A percentile compares a stretch with the other conserved stretches of the same genome.
These are phyloP conservation scores for Candida odintsovae DNA, from an alignment of 805 yeast genomes.

Conservation along the genomic window DNA sequence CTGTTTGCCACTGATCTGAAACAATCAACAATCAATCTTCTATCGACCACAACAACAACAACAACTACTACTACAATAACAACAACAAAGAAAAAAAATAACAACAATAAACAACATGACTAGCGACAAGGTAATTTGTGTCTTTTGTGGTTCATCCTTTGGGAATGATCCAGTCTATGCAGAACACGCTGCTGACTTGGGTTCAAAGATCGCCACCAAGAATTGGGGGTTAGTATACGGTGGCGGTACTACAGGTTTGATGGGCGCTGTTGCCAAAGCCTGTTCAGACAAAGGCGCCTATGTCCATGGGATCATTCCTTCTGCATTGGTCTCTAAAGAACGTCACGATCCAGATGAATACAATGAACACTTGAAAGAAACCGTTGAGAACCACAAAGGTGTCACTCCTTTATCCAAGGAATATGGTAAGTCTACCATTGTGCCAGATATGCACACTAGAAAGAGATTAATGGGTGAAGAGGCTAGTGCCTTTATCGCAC, in stretches of 20 bases:
- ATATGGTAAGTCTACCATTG: constrained; percentile 77
- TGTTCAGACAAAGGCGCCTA: constrained; percentile 44
- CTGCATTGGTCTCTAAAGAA: constrained; percentile 71
- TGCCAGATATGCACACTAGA: constrained; percentile 85
- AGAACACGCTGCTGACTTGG: constrained; percentile 52
- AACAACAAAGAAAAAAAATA: too few species aligned
- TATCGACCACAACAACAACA: too few species aligned
- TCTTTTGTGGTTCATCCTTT: constrained; percentile 79
- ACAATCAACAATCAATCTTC: neutral
- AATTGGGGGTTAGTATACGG: constrained; percentile 82
- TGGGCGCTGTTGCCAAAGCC: constrained; percentile 71
- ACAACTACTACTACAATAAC: too few species aligned
- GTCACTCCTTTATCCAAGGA: constrained; percentile 47
- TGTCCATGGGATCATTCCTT: constrained; percentile 86
- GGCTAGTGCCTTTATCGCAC: constrained; percentile 80
- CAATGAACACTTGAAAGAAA: constrained; percentile 42
- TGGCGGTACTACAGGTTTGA: constrained; percentile 82
- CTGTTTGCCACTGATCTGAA: neutral
- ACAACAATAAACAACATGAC: neutral
- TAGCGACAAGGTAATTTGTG: constrained; percentile 48
- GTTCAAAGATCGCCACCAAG: constrained; percentile 47
- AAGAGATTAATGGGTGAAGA: constrained; percentile 82
- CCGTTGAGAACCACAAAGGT: constrained; percentile 61
- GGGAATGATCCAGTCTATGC: constrained; percentile 52
- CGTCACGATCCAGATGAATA: constrained; percentile 37